Evolutionary conservation across 768 basidiomycete genomes (phyloP), one percentile per base, ranked within the genome.

Genomic region (Lentinus brumalis): DNA sequence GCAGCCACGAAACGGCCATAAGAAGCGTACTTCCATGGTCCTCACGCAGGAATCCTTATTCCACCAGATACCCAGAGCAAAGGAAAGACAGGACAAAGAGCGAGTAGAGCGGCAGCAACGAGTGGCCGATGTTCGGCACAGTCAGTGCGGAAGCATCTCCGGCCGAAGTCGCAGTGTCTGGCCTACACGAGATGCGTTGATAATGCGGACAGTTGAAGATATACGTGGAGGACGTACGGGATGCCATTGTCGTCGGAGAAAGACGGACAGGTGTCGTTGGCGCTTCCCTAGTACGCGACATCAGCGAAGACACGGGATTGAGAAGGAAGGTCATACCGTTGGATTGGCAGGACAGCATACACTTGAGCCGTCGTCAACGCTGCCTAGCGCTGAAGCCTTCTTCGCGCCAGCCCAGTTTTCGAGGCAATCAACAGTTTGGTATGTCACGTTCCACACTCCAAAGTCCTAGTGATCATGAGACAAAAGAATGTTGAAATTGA

Each of bases 391-490:
- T 14, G 83, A 75, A 15, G 80, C 69, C 59, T 87, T 76, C 18
- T 75, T 78, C 52, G 76, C 79, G 9, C 92, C 92, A 39, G 77
- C 73, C 92, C 92, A 94, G 54, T 82, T 71, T 3, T 76, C 61
- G 2, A 81, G 57, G 67, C 92, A 94, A 32, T 85, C 74, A 10
- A 92, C 84, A 31, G 75, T 78, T 66, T 85, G 74, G 70, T 93
- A 93, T 16, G 80, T 86, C 67, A 91, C 77, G 67, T 92, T 92
- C 92, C 92, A 94, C 18, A 93, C 85, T 52, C 92, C 91, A 76
- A 93, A 94, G 68, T 93, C 92, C 88, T 45, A 40, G 11, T 4
- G 45, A 51, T 10, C 15, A 15, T 47, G 29, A 50, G 44, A 6
- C 29, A 14, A 29, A 21, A 53, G 38, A 53, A 30, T 40, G 11